A percentile compares a stretch with the other conserved stretches of the same genome.
These are phyloP conservation scores for Phytophthora tubulina DNA, from an alignment of 352 stramenopile genomes.

Conservation along the genomic window DNA sequence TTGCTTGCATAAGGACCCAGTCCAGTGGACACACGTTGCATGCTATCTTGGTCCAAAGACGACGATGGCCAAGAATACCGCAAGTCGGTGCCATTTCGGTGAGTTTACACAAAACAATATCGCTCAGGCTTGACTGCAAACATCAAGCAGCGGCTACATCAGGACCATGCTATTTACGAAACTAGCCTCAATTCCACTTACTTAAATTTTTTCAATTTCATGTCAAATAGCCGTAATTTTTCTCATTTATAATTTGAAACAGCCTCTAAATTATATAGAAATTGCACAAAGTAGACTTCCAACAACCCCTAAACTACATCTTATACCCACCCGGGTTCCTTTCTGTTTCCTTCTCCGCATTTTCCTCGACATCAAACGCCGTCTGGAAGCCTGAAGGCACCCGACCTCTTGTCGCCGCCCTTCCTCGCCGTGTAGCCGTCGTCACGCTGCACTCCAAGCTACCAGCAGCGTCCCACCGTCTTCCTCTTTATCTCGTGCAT, in stretches of 20 bases:
- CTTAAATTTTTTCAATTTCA: background rate
- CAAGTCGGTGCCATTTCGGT: no score
- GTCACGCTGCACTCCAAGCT: background rate
- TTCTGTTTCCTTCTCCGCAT: constrained; percentile 35
- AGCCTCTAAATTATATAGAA: background rate
- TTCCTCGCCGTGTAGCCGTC: constrained; percentile 10
- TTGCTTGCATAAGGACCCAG: no score
- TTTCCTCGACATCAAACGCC: constrained; percentile 30
- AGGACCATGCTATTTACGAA: background rate
- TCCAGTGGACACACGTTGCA: no score
- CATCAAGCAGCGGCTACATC: background rate
- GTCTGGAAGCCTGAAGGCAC: constrained; percentile 1
- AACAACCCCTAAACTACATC: background rate
- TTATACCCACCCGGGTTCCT: background rate
- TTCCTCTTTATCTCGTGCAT: background rate
- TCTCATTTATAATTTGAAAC: background rate
- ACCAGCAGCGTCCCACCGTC: background rate
- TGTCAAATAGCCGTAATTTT: background rate
- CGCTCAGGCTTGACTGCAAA: no score
- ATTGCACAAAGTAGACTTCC: background rate
- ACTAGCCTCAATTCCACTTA: background rate
- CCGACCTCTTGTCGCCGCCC: background rate
- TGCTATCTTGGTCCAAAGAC: no score
- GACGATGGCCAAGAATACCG: no score
- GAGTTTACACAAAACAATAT: no score